Base-by-base conservation (phyloP, 495 filamentous ascomycete genomes). In the Cercophora scortea region DNA sequence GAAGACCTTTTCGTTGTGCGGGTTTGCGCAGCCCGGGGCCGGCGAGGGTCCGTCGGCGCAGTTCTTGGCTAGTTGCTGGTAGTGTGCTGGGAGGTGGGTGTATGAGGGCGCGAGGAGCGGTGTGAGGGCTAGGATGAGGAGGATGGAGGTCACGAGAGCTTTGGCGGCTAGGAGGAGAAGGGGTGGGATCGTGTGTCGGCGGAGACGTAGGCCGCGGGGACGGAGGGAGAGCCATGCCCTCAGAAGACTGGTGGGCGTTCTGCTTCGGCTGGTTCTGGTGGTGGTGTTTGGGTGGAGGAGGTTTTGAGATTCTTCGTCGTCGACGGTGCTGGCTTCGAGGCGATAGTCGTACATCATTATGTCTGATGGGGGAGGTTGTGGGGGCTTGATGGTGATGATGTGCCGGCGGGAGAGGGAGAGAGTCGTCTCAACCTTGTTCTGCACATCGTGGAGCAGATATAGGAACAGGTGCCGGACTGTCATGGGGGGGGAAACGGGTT, bases 1-100 rank as follows among this genome's bases (percentile, higher is more conserved):
- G 62, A 88, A 91, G 13, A 91, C 73, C 54, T 82, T 86, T 61
- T 89, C 82, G 39, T 79, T 71, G 17, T 72, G 60, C 2, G 76
- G 67, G 58, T 90, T 89, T 12, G 79, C 84, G 34, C 83, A 73
- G 3, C 84, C 85, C 3, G 70, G 49, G 10, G 59, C 42, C 10
- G 68, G 41, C 59, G 47, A 38, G 13, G 56, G 51, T 32, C 59
- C 55, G 38, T 38, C 11, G 25, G 25, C 25, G 41, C 65, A 62
- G 39, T 51, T 41, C 39, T 54, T 48, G 41, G 56, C 61, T 38
- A 71, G 76, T 16, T 72, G 58, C 15, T 75, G 78, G 41, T 69
- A 71, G 42, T 71, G 64, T 8, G 53, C 41, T 35, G 64, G 69
- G 5, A 62, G 74, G 13, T 64, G 65, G 4, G 80, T 80, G 61